Conservation (phyloP, 805 yeast species). For the Sungouiozyma intestinalis region DNA sequence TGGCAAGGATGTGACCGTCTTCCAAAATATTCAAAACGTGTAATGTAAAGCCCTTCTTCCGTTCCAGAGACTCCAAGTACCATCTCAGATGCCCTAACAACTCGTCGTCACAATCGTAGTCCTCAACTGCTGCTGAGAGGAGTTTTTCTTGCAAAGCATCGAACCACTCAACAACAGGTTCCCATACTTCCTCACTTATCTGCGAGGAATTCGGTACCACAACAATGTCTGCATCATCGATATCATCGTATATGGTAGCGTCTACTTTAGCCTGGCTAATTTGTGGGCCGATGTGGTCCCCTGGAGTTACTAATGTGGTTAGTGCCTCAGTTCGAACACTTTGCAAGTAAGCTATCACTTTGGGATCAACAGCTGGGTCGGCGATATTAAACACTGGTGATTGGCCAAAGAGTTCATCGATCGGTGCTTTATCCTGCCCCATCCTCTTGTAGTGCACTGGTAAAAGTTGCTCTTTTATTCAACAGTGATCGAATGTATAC, state of each 20-base stretch:
- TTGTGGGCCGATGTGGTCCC: too few species aligned
- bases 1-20: slow-evolving; percentile 4
- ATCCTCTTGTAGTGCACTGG: neutral
- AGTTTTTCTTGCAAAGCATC: slow-evolving; percentile 3
- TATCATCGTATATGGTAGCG: slow-evolving; percentile 22
- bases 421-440: neutral
- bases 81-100: slow-evolving; percentile 13
- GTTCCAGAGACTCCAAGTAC: slow-evolving; percentile 7
- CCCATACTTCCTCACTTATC: too few species aligned
- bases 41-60: slow-evolving; percentile 6
- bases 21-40: slow-evolving; percentile 13
- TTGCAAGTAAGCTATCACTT: slow-evolving; percentile 16
- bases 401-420: slow-evolving; percentile 25
- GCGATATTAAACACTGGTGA: slow-evolving; percentile 18
- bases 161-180: slow-evolving; percentile 12
- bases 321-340: slow-evolving; percentile 24
- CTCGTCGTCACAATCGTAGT: slow-evolving; percentile 13
- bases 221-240: slow-evolving; percentile 1
- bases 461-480: too few species aligned
- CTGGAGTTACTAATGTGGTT: slow-evolving; percentile 10
- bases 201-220: too few species aligned
- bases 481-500: too few species aligned
- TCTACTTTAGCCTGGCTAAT: too few species aligned
- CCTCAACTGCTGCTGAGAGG: slow-evolving; percentile 4
- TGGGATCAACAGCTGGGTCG: slow-evolving; percentile 19